Conservation (phyloP, 768 basidiomycete species). For the Calocera cornea region DNA sequence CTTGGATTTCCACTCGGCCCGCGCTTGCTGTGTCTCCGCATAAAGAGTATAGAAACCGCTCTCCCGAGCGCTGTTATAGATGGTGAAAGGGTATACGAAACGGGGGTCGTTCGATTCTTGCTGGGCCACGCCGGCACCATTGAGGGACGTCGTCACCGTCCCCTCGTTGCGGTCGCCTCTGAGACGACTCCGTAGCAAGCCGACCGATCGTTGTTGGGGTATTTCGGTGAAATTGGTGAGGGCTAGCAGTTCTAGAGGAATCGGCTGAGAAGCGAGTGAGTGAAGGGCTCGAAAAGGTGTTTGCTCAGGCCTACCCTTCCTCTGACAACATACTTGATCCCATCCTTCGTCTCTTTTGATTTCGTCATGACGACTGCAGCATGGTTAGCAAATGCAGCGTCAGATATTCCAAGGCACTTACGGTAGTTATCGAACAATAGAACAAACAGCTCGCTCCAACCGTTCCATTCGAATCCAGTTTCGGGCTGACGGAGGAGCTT, state of each 20-base stretch:
- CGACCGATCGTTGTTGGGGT: conserved; percentile 57
- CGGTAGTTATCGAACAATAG: conserved; percentile 92
- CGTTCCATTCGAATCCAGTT: conserved; percentile 73
- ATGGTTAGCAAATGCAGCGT: conserved; percentile 11
- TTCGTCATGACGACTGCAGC: conserved; percentile 76
- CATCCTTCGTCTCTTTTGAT: conserved; percentile 59
- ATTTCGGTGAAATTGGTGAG: conserved; percentile 72
- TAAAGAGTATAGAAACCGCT: conserved; percentile 81
- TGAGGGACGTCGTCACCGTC: conserved; percentile 15
- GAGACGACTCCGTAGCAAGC: conserved; percentile 41
- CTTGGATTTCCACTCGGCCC: conserved; percentile 80
- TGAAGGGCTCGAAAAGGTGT: background rate
- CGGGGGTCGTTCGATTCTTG: conserved; percentile 48
- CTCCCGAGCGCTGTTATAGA: conserved; percentile 76
- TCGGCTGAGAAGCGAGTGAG: conserved; percentile 42
- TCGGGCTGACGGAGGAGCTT: conserved; percentile 79
- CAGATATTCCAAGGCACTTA: conserved; percentile 29
- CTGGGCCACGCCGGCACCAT: conserved; percentile 22
- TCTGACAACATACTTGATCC: conserved; percentile 66
- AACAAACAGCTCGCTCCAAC: conserved; percentile 81
- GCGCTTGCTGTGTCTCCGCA: conserved; percentile 61
- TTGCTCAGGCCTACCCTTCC: conserved; percentile 42
- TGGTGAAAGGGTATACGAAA: conserved; percentile 72
- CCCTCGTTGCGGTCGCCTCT: conserved; percentile 36
- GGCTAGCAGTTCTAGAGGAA: conserved; percentile 80